Evolutionary conservation across 2,329 filamentous ascomycete genomes (phyloP), one percentile per base, ranked within the genome.

Genomic region (Nemania abortiva): DNA sequence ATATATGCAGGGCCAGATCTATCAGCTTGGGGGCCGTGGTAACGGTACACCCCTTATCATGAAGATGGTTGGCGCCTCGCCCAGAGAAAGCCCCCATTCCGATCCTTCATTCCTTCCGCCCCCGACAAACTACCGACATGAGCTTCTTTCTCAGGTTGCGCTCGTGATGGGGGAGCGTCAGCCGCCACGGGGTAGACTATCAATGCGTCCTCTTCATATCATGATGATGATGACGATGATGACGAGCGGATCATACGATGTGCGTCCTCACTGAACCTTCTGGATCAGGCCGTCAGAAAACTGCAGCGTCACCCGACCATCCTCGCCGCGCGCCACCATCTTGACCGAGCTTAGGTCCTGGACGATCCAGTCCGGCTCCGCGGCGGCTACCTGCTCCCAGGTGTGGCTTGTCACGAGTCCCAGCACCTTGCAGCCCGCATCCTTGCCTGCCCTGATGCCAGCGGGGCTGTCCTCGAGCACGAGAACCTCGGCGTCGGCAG

Each of bases 381-480:
- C 93, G 55, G 87, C 88, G 69, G 86, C 82, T 58, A 97, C 86
- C 82, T 95, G 88, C 74, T 90, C 88, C 54, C 91, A 83, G 29
- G 87, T 89, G 82, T 97, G 95, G 77, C 93, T 97, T 63, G 94
- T 97, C 64, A 92, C 89, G 63, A 98, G 82, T n/a, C 90, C 95
- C 54, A 97, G 82, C 13, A 97, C 95, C 77, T 88, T 90, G 83
- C 92, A 97, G 1, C 94, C 94, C 10, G 95, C 95, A 0, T 89
- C 92, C 82, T 95, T 97, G 57, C 94, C 95, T 31, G 94, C 90
- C 72, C 83, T 86, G 77, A 97, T 93, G 5, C 95, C 95, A 7
- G 94, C 93, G 5, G 95, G 94, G 65, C 93, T 93, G 82, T 98
- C 95, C 82, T 98, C 95, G 45, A 97, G 83, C 57, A 98, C 95